Conservation (phyloP, 257 asterid species). For the Salvia rosmarinus region DNA sequence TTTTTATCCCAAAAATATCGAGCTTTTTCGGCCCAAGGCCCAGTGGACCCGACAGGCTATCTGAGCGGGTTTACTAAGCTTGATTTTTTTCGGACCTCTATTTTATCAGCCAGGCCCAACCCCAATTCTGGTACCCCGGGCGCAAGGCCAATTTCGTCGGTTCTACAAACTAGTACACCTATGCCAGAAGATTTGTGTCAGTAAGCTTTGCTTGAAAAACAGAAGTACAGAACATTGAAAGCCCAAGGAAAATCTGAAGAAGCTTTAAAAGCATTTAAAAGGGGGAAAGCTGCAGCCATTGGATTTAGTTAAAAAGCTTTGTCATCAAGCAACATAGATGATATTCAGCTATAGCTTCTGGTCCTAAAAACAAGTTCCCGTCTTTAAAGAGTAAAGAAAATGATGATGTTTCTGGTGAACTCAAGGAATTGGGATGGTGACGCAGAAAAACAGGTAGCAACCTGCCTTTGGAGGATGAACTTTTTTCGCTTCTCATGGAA, state of each 20-base stretch:
- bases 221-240: conserved; percentile 67
- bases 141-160: too few species aligned
- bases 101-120: too few species aligned
- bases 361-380: conserved; percentile 43
- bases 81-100: too few species aligned
- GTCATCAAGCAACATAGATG: conserved; percentile 49
- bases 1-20: too few species aligned
- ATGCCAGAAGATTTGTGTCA: conserved; percentile 89
- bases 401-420: conserved; percentile 80
- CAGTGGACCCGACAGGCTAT: too few species aligned
- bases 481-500: conserved; percentile 69
- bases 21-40: too few species aligned
- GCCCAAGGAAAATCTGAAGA: conserved; percentile 93
- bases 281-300: conserved; percentile 88
- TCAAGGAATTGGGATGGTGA: conserved; percentile 92
- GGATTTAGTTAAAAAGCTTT: conserved; percentile 66
- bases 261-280: conserved; percentile 80
- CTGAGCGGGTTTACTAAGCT: too few species aligned
- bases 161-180: too few species aligned
- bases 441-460: conserved; percentile 58
- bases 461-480: conserved; percentile 80
- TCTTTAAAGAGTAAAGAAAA: conserved; percentile 54
- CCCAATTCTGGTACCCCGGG: too few species aligned
- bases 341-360: conserved; percentile 42
- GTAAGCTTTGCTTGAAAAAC: conserved; percentile 79